A percentile compares a stretch with the other conserved stretches of the same genome.
These are phyloP conservation scores for Emergomyces orientalis DNA, from an alignment of 2,329 filamentous ascomycete species.

Conservation along the genomic window DNA sequence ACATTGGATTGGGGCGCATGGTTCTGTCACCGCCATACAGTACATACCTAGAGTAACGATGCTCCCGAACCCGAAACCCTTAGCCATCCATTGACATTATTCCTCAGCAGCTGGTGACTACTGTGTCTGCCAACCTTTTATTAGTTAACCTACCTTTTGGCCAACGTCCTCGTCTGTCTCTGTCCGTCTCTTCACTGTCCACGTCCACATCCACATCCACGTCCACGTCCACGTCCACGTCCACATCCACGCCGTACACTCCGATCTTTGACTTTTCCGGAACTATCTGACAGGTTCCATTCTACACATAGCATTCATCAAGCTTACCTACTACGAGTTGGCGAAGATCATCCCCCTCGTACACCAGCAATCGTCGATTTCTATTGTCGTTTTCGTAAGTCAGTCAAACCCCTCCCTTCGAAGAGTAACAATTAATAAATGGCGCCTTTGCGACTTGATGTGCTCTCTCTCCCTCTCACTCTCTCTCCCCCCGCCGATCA, in stretches of 20 bases:
- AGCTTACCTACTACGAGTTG: background rate
- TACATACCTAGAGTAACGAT: too few relatives aligned
- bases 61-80: background rate
- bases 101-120: too few relatives aligned
- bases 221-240: background rate
- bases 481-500: slow-evolving; percentile 1
- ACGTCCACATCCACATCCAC: background rate
- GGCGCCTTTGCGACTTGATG: background rate
- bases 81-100: too few relatives aligned
- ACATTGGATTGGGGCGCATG: background rate
- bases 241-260: background rate
- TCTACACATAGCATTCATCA: background rate
- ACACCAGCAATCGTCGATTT: background rate
- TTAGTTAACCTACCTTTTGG: too few relatives aligned
- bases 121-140: background rate
- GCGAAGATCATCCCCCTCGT: background rate
- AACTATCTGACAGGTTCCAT: background rate
- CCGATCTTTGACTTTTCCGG: background rate
- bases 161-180: background rate
- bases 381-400: background rate
- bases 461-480: background rate
- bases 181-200: background rate
- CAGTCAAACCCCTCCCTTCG: background rate
- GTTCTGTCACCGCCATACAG: background rate
- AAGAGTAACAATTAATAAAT: background rate